Percentiles rank a stretch among this genome's conserved stretches.
phyloP scores from a whole-genome alignment of 192 early-diverging fungal genomes.

The Backusella tarrabulga region DNA sequence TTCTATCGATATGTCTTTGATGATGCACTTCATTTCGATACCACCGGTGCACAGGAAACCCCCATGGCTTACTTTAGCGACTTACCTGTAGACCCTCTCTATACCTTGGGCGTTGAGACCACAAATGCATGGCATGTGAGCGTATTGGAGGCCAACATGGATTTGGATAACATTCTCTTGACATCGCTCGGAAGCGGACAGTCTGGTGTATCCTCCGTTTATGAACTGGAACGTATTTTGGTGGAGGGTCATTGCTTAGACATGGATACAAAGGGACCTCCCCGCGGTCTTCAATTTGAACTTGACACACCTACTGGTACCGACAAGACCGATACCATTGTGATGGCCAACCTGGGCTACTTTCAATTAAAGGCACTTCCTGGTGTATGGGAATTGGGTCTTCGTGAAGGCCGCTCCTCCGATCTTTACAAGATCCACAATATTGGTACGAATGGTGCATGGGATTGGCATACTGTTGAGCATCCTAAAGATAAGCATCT shows the following conservation, averaged over 20 bases:
- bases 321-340: conserved; percentile 84
- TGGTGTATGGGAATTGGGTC: conserved; percentile 79
- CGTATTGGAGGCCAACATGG: conserved; percentile 75
- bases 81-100: conserved; percentile 75
- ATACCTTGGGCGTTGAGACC: conserved; percentile 87
- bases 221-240: conserved; percentile 80
- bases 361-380: conserved; percentile 93
- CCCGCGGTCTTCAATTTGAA: conserved; percentile 87
- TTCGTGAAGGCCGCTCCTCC: conserved; percentile 79
- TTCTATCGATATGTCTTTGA: conserved; percentile 90
- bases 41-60: neutral
- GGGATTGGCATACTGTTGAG: neutral
- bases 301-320: conserved; percentile 68
- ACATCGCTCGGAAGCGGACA: conserved; percentile 33
- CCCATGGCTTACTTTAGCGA: conserved; percentile 69
- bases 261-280: conserved; percentile 61
- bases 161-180: conserved; percentile 91
- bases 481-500: neutral
- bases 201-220: conserved; percentile 67
- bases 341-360: conserved; percentile 99
- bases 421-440: conserved; percentile 77
- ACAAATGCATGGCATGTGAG: conserved; percentile 89
- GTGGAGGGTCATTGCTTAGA: conserved; percentile 92
- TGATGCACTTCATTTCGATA: conserved; percentile 63
- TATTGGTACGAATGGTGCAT: conserved; percentile 51